Conservation (phyloP, 1,284 basidiomycete genomes). For the Melampsora larici-populina region DNA sequence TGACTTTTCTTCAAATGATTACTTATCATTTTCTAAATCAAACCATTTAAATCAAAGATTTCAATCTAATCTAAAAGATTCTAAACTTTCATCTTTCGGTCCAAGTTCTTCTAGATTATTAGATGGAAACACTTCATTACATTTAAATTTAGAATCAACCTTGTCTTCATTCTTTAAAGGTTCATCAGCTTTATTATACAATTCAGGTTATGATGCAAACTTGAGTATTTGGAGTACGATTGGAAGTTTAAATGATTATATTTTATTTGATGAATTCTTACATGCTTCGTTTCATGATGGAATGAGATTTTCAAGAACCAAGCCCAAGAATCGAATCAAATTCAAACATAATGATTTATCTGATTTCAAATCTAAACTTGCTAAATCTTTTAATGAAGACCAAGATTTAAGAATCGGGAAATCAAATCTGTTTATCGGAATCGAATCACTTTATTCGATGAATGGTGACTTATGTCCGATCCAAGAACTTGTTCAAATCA, state of each 20-base stretch:
- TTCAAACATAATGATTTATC: constrained; percentile 74
- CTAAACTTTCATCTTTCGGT: constrained; percentile 67
- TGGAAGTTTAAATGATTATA: constrained; percentile 72
- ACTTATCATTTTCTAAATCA: constrained; percentile 75
- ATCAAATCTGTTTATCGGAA: constrained; percentile 48
- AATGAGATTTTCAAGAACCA: constrained; percentile 66
- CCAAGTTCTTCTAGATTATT: constrained; percentile 85
- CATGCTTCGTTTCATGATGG: constrained; percentile 93
- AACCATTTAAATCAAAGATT: constrained; percentile 62
- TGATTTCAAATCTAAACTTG: constrained; percentile 48
- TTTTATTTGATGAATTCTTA: constrained; percentile 82
- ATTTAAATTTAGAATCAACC: constrained; percentile 67
- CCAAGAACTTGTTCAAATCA: constrained; percentile 43
- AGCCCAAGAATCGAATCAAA: constrained; percentile 53
- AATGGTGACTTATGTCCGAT: constrained; percentile 52
- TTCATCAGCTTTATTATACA: constrained; percentile 73
- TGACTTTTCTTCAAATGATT: constrained; percentile 90
- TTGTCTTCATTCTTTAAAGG: constrained; percentile 65
- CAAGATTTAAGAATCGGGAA: constrained; percentile 4
- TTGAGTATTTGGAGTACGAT: constrained; percentile 78
- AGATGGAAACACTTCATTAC: constrained; percentile 69
- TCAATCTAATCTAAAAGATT: constrained; percentile 60
- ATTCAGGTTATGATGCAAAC: constrained; percentile 93
- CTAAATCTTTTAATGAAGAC: constrained; percentile 13
- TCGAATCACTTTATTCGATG: constrained; percentile 54